A percentile compares a stretch with the other conserved stretches of the same genome.
These are phyloP conservation scores for Immersiella caudata DNA, from an alignment of 495 filamentous ascomycete species.

Conservation along the genomic window DNA sequence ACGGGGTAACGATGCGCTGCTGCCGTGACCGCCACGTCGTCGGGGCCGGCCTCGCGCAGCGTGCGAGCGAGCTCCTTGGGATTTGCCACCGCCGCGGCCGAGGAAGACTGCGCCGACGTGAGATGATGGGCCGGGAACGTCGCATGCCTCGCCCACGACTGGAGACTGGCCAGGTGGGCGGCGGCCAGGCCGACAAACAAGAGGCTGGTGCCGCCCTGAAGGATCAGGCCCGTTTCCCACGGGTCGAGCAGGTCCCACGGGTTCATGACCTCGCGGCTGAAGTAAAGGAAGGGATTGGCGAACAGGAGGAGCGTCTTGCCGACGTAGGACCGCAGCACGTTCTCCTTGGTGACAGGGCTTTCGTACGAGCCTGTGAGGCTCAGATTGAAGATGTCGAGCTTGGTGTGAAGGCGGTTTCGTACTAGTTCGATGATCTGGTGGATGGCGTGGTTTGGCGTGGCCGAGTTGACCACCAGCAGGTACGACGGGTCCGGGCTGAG, in stretches of 20 bases:
- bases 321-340: conserved; percentile 24
- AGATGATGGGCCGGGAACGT: conserved; percentile 4
- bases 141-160: conserved; percentile 4
- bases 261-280: conserved; percentile 19
- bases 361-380: conserved; percentile 29
- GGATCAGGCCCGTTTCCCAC: conserved; percentile 18
- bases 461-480: conserved; percentile 29
- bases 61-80: not conserved
- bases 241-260: conserved; percentile 32
- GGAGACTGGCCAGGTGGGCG: conserved; percentile 4
- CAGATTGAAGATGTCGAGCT: conserved; percentile 33
- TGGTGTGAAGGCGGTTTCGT: conserved; percentile 19
- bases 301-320: conserved; percentile 30
- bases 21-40: not conserved
- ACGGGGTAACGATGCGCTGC: conserved; percentile 1
- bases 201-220: conserved; percentile 25
- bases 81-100: not conserved
- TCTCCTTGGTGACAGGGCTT: conserved; percentile 16
- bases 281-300: conserved; percentile 30
- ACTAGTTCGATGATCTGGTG: conserved; percentile 26
- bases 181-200: conserved; percentile 21
- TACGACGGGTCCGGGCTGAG: conserved; percentile 24
- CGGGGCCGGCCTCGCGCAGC: conserved; percentile 8
- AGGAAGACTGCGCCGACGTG: not conserved
- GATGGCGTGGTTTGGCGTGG: conserved; percentile 28